Evolutionary conservation across 176 grass and related monocot genomes (phyloP).

Genomic region (Hordeum marinum): DNA sequence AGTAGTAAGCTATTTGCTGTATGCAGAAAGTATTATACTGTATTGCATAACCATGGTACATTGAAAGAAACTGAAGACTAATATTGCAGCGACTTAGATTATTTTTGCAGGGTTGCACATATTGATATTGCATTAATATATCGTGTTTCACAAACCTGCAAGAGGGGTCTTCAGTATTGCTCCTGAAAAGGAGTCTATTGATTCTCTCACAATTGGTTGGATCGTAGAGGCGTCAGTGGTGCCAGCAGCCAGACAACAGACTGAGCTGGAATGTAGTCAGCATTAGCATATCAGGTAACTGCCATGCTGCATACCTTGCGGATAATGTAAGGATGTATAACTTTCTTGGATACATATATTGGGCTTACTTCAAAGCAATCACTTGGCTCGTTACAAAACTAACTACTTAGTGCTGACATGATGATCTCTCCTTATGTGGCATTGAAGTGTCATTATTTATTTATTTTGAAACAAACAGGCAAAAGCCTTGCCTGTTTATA

Average conservation of each 20-base stretch:
- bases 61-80: not conserved
- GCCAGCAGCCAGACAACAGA: not conserved
- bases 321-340: not conserved
- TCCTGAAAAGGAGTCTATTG: no score
- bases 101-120: not conserved
- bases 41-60: not conserved
- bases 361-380: conserved; percentile 6
- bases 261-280: not conserved
- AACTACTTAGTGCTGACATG: not conserved
- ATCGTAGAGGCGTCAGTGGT: not conserved
- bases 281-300: conserved; percentile 21
- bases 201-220: no score
- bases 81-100: not conserved
- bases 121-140: not conserved
- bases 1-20: not conserved
- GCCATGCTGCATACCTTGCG: not conserved
- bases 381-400: not conserved
- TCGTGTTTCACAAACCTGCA: not conserved
- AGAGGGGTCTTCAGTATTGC: no score
- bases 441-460: not conserved
- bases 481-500: not conserved
- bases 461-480: not conserved
- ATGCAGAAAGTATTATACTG: not conserved
- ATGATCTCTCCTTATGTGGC: not conserved
- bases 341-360: not conserved